These are phyloP conservation scores for Podaxis sp. DNA, from an alignment of 768 basidiomycete genomes.

Conservation along the genomic window DNA sequence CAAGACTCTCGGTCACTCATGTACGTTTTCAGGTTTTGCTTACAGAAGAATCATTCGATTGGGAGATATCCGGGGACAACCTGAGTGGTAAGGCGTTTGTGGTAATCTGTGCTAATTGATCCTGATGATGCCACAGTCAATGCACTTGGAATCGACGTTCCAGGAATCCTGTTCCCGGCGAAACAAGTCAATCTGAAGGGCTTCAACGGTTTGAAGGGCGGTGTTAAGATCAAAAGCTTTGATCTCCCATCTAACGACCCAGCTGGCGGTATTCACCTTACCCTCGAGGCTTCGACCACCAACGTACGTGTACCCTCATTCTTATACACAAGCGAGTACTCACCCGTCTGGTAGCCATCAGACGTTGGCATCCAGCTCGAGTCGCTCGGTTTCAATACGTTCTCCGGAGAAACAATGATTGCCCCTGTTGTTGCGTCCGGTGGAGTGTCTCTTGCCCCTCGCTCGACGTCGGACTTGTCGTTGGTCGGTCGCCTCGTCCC, in stretches of 20 bases:
- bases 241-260: slow-evolving; percentile 72
- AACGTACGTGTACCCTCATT: slow-evolving; percentile 44
- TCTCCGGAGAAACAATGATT: slow-evolving; percentile 49
- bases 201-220: slow-evolving; percentile 63
- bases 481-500: slow-evolving; percentile 65
- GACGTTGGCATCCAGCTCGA: slow-evolving; percentile 70
- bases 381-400: slow-evolving; percentile 61
- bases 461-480: slow-evolving; percentile 47
- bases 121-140: slow-evolving; percentile 34
- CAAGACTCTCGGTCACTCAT: neutral
- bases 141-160: slow-evolving; percentile 58
- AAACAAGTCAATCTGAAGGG: slow-evolving; percentile 67
- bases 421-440: slow-evolving; percentile 54
- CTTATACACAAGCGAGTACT: neutral
- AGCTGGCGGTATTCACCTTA: slow-evolving; percentile 67
- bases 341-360: slow-evolving; percentile 46
- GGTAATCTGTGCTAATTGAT: neutral
- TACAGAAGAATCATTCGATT: slow-evolving; percentile 63
- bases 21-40: slow-evolving; percentile 42
- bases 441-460: slow-evolving; percentile 53
- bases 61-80: slow-evolving; percentile 66
- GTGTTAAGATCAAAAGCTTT: slow-evolving; percentile 63
- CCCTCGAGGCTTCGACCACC: slow-evolving; percentile 53
- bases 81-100: slow-evolving; percentile 45
- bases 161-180: slow-evolving; percentile 50